Evolutionary conservation across 345 rosid species (phyloP).

Genomic region (Lepidium aucheri): DNA sequence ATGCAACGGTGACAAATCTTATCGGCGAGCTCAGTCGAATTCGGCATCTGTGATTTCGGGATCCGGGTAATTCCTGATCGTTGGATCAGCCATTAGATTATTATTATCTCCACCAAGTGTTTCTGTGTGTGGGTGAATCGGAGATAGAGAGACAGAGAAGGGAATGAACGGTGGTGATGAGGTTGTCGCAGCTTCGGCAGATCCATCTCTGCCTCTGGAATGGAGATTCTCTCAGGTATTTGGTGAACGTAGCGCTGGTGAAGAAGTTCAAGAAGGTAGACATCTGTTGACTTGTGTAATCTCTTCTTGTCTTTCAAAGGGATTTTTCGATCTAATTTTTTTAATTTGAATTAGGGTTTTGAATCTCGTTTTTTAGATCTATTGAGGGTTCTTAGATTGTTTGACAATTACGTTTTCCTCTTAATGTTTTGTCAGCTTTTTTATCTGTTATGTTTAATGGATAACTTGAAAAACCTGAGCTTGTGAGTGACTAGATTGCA

Average conservation of each 20-base stretch:
- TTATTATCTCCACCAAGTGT: background rate
- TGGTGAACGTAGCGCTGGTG: conserved; percentile 94
- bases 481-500: background rate
- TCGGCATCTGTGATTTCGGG: background rate
- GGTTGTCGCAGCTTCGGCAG: conserved; percentile 24
- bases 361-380: conserved; percentile 10
- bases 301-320: background rate
- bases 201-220: conserved; percentile 50
- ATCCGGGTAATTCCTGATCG: conserved; percentile 9
- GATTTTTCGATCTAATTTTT: conserved; percentile 1
- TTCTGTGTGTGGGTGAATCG: background rate
- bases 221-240: conserved; percentile 99
- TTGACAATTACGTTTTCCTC: background rate
- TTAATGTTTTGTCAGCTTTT: background rate
- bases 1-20: background rate
- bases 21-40: background rate
- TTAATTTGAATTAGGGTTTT: conserved; percentile 19
- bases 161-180: conserved; percentile 28
- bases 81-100: conserved; percentile 11
- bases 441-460: background rate
- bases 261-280: conserved; percentile 92
- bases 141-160: background rate
- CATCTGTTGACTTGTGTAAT: background rate
- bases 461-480: background rate
- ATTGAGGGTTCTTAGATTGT: background rate